These are phyloP conservation scores for Fusarium mangiferae DNA, from an alignment of 2,329 filamentous ascomycete species.

Conservation along the genomic window DNA sequence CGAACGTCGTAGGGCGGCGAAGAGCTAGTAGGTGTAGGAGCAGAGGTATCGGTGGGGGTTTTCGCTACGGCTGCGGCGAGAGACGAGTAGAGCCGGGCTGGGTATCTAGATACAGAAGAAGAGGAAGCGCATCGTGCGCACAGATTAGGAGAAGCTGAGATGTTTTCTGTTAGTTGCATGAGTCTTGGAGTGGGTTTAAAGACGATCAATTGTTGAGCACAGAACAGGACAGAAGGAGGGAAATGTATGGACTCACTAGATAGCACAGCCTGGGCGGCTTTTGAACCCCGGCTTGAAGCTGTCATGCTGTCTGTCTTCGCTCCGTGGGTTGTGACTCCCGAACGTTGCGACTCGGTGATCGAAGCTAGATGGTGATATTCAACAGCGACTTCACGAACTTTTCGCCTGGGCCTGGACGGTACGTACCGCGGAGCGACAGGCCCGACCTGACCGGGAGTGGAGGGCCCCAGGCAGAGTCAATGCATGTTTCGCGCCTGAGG, in stretches of 20 bases:
- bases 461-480: background rate
- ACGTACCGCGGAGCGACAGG: constrained; percentile 34
- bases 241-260: constrained; percentile 56
- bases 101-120: constrained; percentile 39
- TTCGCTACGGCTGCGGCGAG: constrained; percentile 39
- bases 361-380: constrained; percentile 37
- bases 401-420: constrained; percentile 35
- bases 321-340: constrained; percentile 20
- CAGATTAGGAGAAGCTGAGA: constrained; percentile 46
- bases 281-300: constrained; percentile 66
- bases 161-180: constrained; percentile 18
- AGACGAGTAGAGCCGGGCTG: constrained; percentile 52
- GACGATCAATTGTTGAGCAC: background rate
- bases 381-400: constrained; percentile 42
- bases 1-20: constrained; percentile 60
- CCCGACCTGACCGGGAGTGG: background rate
- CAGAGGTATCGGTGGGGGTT: constrained; percentile 27
- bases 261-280: constrained; percentile 59
- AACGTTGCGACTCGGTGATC: constrained; percentile 22
- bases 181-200: background rate
- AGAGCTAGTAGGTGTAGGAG: constrained; percentile 31
- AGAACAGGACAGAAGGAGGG: background rate
- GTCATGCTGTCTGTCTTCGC: constrained; percentile 53
- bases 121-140: constrained; percentile 53
- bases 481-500: constrained; percentile 42